Evolutionary conservation across 805 yeast genomes (phyloP).

Genomic region (Ogataea glucozyma): DNA sequence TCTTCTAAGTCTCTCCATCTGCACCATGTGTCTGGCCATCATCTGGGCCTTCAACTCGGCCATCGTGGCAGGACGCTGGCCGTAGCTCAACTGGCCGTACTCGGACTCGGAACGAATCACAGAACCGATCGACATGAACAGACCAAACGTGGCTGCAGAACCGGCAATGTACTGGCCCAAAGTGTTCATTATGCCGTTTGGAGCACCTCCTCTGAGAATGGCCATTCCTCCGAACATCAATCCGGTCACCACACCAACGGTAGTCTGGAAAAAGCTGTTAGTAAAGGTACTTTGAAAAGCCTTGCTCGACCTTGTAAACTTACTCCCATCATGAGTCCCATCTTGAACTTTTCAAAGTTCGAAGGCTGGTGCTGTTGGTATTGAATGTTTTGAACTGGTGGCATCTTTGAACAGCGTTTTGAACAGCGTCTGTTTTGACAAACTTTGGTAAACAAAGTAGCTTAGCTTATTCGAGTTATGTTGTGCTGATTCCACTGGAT

Average conservation of each 20-base stretch:
- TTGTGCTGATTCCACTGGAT: not conserved
- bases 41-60: slow-evolving; percentile 43
- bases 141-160: slow-evolving; percentile 94
- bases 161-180: slow-evolving; percentile 96
- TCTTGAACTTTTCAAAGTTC: slow-evolving; percentile 92
- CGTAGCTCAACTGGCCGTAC: slow-evolving; percentile 19
- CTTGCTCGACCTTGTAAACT: slow-evolving; percentile 23
- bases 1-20: slow-evolving; percentile 29
- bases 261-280: slow-evolving; percentile 39
- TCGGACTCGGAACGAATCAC: slow-evolving; percentile 75
- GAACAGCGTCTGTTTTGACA: too few species aligned
- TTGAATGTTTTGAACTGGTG: slow-evolving; percentile 71
- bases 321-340: slow-evolving; percentile 97
- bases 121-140: slow-evolving; percentile 95
- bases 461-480: not conserved
- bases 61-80: slow-evolving; percentile 31
- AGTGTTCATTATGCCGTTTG: slow-evolving; percentile 95
- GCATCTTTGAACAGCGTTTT: slow-evolving; percentile 38
- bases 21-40: slow-evolving; percentile 42
- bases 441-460: too few species aligned
- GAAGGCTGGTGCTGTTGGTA: slow-evolving; percentile 67
- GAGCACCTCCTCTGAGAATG: slow-evolving; percentile 92
- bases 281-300: slow-evolving; percentile 9
- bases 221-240: slow-evolving; percentile 92
- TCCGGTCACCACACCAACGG: slow-evolving; percentile 93